A percentile compares a stretch with the other conserved stretches of the same genome.
phyloP scores from a whole-genome alignment of 1,284 basidiomycete genomes.

The Leccinum pachyderme region DNA sequence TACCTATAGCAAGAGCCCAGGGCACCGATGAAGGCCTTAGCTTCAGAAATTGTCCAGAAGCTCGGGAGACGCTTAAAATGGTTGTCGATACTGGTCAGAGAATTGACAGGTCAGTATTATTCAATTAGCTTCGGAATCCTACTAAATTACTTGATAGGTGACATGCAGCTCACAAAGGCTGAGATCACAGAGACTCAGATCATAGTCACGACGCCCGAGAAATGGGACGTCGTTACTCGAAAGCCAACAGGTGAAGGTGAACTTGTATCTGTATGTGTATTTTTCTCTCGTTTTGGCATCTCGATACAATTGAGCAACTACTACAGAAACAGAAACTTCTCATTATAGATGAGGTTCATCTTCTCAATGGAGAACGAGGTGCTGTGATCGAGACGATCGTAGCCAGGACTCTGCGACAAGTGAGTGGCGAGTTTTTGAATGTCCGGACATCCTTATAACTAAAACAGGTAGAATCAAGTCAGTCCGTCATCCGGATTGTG shows the following conservation, averaged over 20 bases:
- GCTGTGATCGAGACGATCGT: constrained; percentile 99
- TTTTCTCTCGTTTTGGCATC: background rate
- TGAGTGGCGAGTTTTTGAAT: constrained; percentile 27
- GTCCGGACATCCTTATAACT: background rate
- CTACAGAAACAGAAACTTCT: constrained; percentile 86
- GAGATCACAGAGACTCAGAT: constrained; percentile 97
- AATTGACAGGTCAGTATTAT: constrained; percentile 72
- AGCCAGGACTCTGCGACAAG: constrained; percentile 91
- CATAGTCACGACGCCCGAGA: constrained; percentile 98
- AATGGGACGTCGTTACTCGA: constrained; percentile 99
- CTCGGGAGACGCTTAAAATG: constrained; percentile 88
- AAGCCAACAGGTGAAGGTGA: constrained; percentile 98
- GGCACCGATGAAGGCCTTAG: constrained; percentile 98
- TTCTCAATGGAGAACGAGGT: constrained; percentile 97
- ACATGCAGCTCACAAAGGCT: constrained; percentile 95
- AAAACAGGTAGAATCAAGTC: constrained; percentile 87
- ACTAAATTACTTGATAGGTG: constrained; percentile 52
- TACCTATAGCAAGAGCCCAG: constrained; percentile 37
- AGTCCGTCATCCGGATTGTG: constrained; percentile 97
- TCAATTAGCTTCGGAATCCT: background rate
- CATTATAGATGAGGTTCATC: constrained; percentile 98
- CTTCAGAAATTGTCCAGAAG: constrained; percentile 94
- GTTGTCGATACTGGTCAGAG: constrained; percentile 85
- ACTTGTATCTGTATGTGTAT: constrained; percentile 72
- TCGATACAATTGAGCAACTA: constrained; percentile 6